Base-by-base conservation (phyloP, 2,329 filamentous ascomycete genomes). In the Fusarium acutatum region DNA sequence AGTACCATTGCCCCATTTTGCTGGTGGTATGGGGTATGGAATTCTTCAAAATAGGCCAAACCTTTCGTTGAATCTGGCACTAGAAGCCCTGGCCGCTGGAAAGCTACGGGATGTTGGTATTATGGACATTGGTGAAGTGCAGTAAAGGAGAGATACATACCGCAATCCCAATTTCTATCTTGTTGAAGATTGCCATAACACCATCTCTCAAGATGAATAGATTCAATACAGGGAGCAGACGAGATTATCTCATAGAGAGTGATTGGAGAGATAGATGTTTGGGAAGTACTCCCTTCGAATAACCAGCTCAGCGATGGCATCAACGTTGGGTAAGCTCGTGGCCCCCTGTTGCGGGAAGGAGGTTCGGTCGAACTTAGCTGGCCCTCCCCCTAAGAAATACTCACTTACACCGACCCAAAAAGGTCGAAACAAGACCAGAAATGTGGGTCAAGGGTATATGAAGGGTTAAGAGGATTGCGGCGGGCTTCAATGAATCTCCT, bases 151-250 rank as follows among this genome's bases (percentile, higher is more conserved):
- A 26, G 13, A 28, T 8, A 37, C 18, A 28, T 56, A 71, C 67
- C 9, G 0, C 3, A 14, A 32, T 67, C 37, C 61, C 71, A 67
- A 6, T 35, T 1, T 4, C 2, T 2, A 20, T 74, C 58, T 4
- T 24, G 1, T 17, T 0, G 3, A 24, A 1, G 52, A 22, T 6
- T 10, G 15, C 47, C 53, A 12, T 32, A 69, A 30, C 63, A 64
- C 72, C 67, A 74, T 30, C 60, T 61, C 58, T 74, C 73, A 15
- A 73, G 1, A 18, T 68, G 72, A 11, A 75, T 38, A 6, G 22
- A 50, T 35, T 73, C 54, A 24, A 73, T 14, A 7, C n/a, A 28
- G 3, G 66, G 50, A 10, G 67, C 8, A n/a, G 72, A 64, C 5
- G 18, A 53, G 11, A 53, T 37, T 5, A 53, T 53, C 37, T 32